Evolutionary conservation across 2,329 filamentous ascomycete species (phyloP).

Genomic region (Pestalotiopsis sp.): DNA sequence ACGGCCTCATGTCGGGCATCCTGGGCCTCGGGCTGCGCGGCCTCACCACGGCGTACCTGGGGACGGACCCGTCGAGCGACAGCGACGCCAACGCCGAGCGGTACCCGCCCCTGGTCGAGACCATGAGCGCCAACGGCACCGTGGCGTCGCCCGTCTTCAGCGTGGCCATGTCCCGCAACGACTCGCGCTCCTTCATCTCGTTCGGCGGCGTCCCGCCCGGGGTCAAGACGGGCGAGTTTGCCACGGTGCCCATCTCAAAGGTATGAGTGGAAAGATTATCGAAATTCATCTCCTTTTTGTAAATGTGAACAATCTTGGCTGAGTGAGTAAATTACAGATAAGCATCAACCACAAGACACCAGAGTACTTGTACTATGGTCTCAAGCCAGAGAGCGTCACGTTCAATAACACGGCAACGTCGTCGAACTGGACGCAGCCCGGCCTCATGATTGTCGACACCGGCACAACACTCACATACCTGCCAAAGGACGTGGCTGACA

Average conservation of each 20-base stretch:
- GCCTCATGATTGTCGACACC: slow-evolving; percentile 33
- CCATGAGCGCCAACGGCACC: slow-evolving; percentile 23
- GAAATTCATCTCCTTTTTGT: no score
- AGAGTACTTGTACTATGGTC: slow-evolving; percentile 33
- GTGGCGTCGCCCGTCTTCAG: slow-evolving; percentile 28
- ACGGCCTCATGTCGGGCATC: slow-evolving; percentile 33
- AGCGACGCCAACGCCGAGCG: slow-evolving; percentile 21
- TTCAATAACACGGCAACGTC: slow-evolving; percentile 21
- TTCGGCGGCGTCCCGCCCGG: slow-evolving; percentile 34
- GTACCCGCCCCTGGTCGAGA: slow-evolving; percentile 33
- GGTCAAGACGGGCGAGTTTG: slow-evolving; percentile 29
- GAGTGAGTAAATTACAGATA: not conserved
- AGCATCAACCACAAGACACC: slow-evolving; percentile 1
- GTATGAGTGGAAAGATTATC: slow-evolving; percentile 15
- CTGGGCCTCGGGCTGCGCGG: slow-evolving; percentile 33
- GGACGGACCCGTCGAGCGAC: slow-evolving; percentile 23
- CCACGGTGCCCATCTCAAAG: slow-evolving; percentile 29
- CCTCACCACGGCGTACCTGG: slow-evolving; percentile 29
- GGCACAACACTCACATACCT: slow-evolving; percentile 35
- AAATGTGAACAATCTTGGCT: no score
- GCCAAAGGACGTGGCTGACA: slow-evolving; percentile 27
- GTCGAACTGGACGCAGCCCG: slow-evolving; percentile 21
- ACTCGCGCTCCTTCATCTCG: slow-evolving; percentile 31
- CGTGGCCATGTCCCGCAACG: slow-evolving; percentile 34
- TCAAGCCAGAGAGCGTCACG: slow-evolving; percentile 22